Evolutionary conservation across 257 asterid genomes (phyloP).

Genomic region (Primulina huaijiensis): DNA sequence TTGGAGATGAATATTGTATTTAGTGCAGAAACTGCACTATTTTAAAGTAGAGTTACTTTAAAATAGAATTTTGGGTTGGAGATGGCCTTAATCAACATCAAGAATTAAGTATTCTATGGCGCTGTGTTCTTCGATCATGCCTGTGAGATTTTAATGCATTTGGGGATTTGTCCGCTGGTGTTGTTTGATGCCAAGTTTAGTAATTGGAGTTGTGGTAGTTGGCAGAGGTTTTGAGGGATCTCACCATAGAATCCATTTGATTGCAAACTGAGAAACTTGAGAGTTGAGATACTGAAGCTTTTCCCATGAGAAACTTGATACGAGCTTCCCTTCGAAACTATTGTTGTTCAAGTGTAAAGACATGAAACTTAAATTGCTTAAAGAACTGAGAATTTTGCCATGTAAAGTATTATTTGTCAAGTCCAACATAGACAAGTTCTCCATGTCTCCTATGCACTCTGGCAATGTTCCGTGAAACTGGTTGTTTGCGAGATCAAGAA

Average conservation of each 20-base stretch:
- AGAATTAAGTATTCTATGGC: neutral
- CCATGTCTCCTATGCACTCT: neutral
- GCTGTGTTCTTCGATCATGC: neutral
- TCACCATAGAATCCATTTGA: neutral
- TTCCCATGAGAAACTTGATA: neutral
- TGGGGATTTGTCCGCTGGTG: neutral
- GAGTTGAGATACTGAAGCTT: neutral
- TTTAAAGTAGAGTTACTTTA: no score
- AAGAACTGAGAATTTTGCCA: neutral
- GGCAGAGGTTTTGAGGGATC: neutral
- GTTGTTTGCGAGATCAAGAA: neutral
- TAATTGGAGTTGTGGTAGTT: neutral
- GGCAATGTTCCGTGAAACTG: neutral
- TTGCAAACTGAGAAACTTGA: neutral
- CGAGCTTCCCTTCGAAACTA: neutral
- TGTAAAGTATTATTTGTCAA: neutral
- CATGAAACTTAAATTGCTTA: neutral
- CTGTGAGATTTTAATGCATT: neutral
- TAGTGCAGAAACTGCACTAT: no score
- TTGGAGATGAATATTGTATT: no score
- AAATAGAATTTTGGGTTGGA: no score
- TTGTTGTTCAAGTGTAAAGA: neutral
- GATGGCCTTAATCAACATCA: neutral
- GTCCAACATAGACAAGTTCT: neutral
- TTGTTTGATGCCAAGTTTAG: neutral